phyloP scores from a whole-genome alignment of 495 filamentous ascomycete species.

The Lophiostoma macrostomum region DNA sequence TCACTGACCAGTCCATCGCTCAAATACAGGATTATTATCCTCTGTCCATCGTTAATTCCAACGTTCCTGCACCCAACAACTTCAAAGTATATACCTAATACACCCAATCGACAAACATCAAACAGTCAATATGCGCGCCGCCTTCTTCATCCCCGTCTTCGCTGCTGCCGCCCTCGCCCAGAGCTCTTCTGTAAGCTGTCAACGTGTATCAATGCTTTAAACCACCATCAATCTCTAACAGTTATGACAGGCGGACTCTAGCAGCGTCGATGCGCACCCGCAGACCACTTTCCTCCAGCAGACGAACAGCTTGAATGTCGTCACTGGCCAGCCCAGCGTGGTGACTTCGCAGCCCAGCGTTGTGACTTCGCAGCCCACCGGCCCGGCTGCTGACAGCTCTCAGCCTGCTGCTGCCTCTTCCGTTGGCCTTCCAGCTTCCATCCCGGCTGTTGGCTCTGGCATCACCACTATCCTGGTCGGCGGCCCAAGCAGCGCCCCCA shows the following conservation, averaged over 20 bases:
- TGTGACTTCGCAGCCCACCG: constrained; percentile 44
- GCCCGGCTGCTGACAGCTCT: constrained; percentile 46
- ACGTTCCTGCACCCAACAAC: constrained; percentile 5
- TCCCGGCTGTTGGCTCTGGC: constrained; percentile 47
- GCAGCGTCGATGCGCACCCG: constrained; percentile 40
- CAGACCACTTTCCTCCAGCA: constrained; percentile 46
- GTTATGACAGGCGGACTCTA: constrained; percentile 5
- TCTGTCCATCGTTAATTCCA: constrained; percentile 8
- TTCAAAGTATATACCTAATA: neutral
- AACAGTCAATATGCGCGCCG: constrained; percentile 40
- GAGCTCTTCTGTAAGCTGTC: constrained; percentile 5
- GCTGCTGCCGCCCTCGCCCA: constrained; percentile 35
- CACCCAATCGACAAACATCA: neutral
- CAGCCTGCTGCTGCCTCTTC: constrained; percentile 34
- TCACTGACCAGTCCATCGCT: neutral
- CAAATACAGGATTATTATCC: neutral
- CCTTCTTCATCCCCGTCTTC: constrained; percentile 37
- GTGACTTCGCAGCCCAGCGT: constrained; percentile 40
- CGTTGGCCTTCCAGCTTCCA: constrained; percentile 18
- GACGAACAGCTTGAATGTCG: constrained; percentile 56
- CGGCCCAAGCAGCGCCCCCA: constrained; percentile 9
- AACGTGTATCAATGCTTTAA: neutral
- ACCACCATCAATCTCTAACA: neutral
- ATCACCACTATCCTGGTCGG: constrained; percentile 27
- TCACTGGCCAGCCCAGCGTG: constrained; percentile 47